These are phyloP conservation scores for Cutaneotrichosporon cutaneum DNA, from an alignment of 1,284 basidiomycete genomes.

Conservation along the genomic window DNA sequence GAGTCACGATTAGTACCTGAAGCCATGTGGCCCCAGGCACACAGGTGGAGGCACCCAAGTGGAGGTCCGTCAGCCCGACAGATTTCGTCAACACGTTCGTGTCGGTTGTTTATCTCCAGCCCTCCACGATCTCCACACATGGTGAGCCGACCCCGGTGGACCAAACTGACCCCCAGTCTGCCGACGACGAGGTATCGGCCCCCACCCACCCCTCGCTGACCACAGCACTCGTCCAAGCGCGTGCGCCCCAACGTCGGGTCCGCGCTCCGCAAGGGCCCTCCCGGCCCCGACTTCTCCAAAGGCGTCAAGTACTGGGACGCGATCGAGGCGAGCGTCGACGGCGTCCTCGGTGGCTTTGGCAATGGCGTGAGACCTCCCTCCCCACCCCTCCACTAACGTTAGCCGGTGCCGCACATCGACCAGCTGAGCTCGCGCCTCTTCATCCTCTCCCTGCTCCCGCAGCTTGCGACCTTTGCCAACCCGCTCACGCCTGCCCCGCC, in stretches of 20 bases:
- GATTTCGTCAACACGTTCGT: background rate
- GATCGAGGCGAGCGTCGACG: constrained; percentile 54
- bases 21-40: no score
- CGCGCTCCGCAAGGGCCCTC: constrained; percentile 29
- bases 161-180: background rate
- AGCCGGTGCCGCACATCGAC: constrained; percentile 85
- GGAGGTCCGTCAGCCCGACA: background rate
- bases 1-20: no score
- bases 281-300: constrained; percentile 51
- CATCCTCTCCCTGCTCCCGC: constrained; percentile 72
- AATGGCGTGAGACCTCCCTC: constrained; percentile 40
- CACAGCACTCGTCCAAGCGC: constrained; percentile 25
- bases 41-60: background rate
- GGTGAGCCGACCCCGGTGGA: background rate
- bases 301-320: constrained; percentile 56
- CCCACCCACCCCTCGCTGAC: background rate
- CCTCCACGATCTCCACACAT: background rate
- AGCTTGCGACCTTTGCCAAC: constrained; percentile 71
- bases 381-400: constrained; percentile 10
- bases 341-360: constrained; percentile 56
- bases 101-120: background rate
- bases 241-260: constrained; percentile 35
- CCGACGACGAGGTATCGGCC: constrained; percentile 2
- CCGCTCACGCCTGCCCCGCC: constrained; percentile 55
- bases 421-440: constrained; percentile 82